These are phyloP conservation scores for Talaromyces sp. DNA, from an alignment of 2,329 filamentous ascomycete genomes.

Conservation along the genomic window DNA sequence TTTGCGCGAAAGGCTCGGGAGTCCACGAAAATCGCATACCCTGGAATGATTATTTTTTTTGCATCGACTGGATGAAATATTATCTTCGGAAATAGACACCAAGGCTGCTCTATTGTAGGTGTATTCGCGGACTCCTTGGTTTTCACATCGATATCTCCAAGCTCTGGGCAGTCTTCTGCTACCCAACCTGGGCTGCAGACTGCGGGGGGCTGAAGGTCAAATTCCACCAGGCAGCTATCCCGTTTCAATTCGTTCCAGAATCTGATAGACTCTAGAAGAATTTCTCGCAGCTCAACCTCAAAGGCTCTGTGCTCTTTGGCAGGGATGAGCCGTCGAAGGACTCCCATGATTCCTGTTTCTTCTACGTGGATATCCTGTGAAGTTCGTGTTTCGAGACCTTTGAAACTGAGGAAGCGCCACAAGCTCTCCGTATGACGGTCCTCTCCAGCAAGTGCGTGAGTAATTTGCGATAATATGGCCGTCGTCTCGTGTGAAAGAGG, in stretches of 20 bases:
- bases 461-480: not conserved
- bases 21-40: constrained; percentile 7
- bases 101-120: constrained; percentile 2
- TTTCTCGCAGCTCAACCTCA: not conserved
- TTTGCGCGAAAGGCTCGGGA: constrained; percentile 10
- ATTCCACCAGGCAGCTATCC: constrained; percentile 9
- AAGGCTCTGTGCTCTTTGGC: constrained; percentile 1
- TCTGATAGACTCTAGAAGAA: constrained; percentile 4
- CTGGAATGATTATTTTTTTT: not conserved
- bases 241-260: constrained; percentile 9
- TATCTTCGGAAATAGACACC: constrained; percentile 11
- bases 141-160: not conserved
- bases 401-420: constrained; percentile 6
- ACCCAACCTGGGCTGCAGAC: not conserved
- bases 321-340: not conserved
- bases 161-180: constrained; percentile 8
- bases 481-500: not conserved
- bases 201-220: not conserved
- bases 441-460: not conserved
- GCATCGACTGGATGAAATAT: constrained; percentile 2
- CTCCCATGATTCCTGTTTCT: not conserved
- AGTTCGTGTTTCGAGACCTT: constrained; percentile 2
- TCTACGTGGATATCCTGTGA: constrained; percentile 5
- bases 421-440: constrained; percentile 8
- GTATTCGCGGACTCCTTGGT: not conserved